A percentile compares a stretch with the other conserved stretches of the same genome.
Conservation (phyloP, 2,329 filamentous ascomycete genomes). For the Orbilia ellipsospora region DNA sequence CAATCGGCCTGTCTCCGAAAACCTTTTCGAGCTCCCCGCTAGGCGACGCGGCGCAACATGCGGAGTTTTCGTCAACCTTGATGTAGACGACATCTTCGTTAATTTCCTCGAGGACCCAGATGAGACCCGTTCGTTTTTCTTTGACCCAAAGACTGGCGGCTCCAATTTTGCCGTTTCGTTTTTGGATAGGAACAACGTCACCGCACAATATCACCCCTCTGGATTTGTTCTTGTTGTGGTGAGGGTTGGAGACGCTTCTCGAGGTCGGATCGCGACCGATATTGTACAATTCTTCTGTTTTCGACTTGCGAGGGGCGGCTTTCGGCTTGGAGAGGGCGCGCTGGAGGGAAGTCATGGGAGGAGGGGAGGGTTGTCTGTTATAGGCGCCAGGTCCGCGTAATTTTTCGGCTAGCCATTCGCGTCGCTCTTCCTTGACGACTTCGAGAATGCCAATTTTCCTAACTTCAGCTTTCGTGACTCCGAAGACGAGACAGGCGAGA, state of each 20-base stretch:
- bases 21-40: constrained; percentile 55
- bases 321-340: constrained; percentile 47
- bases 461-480: constrained; percentile 96
- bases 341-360: constrained; percentile 43
- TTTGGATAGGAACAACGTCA: constrained; percentile 97
- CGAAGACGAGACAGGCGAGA: constrained; percentile 95
- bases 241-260: constrained; percentile 59
- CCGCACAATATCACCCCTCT: constrained; percentile 92
- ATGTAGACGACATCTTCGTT: constrained; percentile 89
- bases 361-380: constrained; percentile 37
- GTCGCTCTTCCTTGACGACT: constrained; percentile 88
- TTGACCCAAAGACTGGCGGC: constrained; percentile 98
- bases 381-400: constrained; percentile 72
- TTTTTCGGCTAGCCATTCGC: constrained; percentile 89
- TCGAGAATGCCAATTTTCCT: constrained; percentile 94
- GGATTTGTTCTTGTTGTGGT: constrained; percentile 80
- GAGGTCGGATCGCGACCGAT: constrained; percentile 45
- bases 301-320: constrained; percentile 26
- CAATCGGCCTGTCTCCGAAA: constrained; percentile 69
- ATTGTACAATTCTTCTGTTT: constrained; percentile 41
- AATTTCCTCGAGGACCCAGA: constrained; percentile 98
- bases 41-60: constrained; percentile 12
- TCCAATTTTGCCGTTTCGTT: constrained; percentile 89
- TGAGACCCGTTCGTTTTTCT: constrained; percentile 90
- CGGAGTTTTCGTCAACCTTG: constrained; percentile 47